phyloP scores from a whole-genome alignment of 2,329 filamentous ascomycete genomes.

The Dactylonectria estremocensis region DNA sequence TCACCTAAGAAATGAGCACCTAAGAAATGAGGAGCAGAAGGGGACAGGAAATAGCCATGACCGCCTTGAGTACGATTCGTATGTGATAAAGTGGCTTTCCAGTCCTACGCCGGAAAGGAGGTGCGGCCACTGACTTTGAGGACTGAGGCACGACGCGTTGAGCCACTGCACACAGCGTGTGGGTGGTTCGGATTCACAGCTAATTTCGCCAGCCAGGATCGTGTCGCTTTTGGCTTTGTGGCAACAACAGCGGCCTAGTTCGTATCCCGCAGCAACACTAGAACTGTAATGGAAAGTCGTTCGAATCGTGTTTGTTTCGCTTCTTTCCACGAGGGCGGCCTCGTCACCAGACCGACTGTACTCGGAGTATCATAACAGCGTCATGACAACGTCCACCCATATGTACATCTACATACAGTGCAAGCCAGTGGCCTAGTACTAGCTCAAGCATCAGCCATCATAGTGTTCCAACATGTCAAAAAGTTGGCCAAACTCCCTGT shows the following conservation, averaged over 20 bases:
- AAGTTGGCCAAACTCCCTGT: background rate
- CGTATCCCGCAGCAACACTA: background rate
- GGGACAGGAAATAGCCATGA: background rate
- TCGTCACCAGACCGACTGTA: background rate
- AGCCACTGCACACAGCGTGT: background rate
- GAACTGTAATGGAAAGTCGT: background rate
- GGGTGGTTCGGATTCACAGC: constrained; percentile 20
- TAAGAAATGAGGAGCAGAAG: background rate
- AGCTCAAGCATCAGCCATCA: background rate
- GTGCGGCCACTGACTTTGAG: constrained; percentile 29
- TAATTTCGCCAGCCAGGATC: constrained; percentile 22
- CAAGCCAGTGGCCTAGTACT: no score
- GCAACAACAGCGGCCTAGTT: background rate
- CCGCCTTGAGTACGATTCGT: background rate
- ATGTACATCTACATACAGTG: no score
- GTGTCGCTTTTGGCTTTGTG: background rate
- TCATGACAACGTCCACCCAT: background rate
- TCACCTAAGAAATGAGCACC: background rate
- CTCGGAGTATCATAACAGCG: background rate
- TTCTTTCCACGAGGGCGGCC: background rate
- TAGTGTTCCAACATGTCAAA: background rate
- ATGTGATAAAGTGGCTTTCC: background rate
- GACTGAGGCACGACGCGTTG: constrained; percentile 26
- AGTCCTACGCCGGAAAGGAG: constrained; percentile 40
- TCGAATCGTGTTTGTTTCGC: background rate